Base-by-base conservation (phyloP, 1,139 yeast genomes). In the Suhomyces atakaporum region DNA sequence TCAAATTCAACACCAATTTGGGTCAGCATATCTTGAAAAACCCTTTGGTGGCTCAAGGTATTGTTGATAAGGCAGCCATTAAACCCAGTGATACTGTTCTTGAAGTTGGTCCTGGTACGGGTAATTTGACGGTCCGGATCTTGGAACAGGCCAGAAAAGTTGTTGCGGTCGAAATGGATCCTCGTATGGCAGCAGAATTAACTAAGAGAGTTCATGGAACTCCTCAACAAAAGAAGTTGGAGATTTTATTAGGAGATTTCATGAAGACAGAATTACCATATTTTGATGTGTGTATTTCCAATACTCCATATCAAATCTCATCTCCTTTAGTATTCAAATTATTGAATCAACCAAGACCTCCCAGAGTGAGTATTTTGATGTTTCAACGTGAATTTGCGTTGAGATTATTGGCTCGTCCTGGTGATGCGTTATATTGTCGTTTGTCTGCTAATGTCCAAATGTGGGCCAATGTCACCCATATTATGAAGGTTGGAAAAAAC, bases 51-150 rank as follows among this genome's bases (percentile, higher is more conserved):
- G 97, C 98, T 3, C 97, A 92, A 60, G 97, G 97, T 9, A 92
- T 92, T 55, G 98, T 92, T 23, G 98, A 92, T 61, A 94, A 94
- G 57, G 97, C 98, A 2, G 85, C 79, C 28, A 84, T 92, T 44
- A 84, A 81, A 52, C 97, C 97, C 2, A 84, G 95, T 28, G 99
- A 92, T 56, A 79, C 80, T 6, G 97, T 92, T 3, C 71, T 92
- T 31, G 99, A 92, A 69, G 97, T 92, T 37, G 99, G 99, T 54
- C 98, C 99, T 1, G 99, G 99, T 78, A 92, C 99, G 0, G 99
- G 99, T 66, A 92, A 92, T 58, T 73, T 92, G 63, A 94, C 99
- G 0, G 96, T 92, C 25, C 75, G 95, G 44, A 94, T 92, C 33
- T 65, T 92, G 36, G 97, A 92, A 51, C 85, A 89, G 58, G 97